Base-by-base conservation (phyloP, 768 basidiomycete genomes). In the Trametes villosa region DNA sequence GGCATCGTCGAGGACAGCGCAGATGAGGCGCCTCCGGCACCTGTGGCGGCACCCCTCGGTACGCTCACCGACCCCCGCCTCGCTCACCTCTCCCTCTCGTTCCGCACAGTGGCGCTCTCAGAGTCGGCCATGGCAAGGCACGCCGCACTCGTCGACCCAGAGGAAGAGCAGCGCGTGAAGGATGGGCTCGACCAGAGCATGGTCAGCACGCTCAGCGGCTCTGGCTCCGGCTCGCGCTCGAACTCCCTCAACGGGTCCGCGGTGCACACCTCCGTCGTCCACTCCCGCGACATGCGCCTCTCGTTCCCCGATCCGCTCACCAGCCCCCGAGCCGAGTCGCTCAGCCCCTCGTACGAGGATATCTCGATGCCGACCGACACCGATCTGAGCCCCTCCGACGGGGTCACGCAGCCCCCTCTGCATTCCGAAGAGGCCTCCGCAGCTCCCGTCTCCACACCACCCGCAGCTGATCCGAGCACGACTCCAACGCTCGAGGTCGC, bases 251-350 rank as follows among this genome's bases (percentile, higher is more conserved):
- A 82, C 64, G 72, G 72, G 45, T 75, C 74, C 40, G 30, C n/a
- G n/a, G n/a, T 70, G 55, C 75, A 76, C 57, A 72, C 77, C 22
- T 79, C 83, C 50, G 83, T 85, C 59, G 72, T 81, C 56, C 87
- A 87, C 59, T 75, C 86, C 50, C 87, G 86, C 72, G 89, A 91
- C 76, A 81, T 92, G 62, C 84, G 88, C 66, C 74, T 92, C 59
- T 92, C 91, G 33, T 93, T 93, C 76, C 91, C 91, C 38, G 91
- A 93, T 75, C 91, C 91, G 60, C 81, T 92, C 69, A 86, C 85
- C 56, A 63, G 46, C 47, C 88, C 88, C 54, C 81, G 79, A 62
- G 81, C 85, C 73, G 84, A 89, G 58, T 76, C 83, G 51, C 68
- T 76, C 49, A 80, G 79, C 71, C 79, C 81, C 61, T 86, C 87